Conservation (phyloP, 805 yeast species). For the Saccharomycopsis schoenii region DNA sequence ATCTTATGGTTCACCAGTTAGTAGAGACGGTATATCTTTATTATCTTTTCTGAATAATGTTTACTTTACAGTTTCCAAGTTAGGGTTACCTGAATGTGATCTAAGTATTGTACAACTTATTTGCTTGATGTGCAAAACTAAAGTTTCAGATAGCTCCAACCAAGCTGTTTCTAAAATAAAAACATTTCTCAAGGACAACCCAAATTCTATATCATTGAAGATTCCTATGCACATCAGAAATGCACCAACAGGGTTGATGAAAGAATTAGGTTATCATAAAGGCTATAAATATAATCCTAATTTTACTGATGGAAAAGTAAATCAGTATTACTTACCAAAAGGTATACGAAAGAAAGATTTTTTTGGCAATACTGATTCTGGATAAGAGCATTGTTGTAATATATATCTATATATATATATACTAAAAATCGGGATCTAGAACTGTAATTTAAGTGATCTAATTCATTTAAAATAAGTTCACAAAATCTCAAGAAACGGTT, state of each 20-base stretch:
- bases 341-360: conserved; percentile 34
- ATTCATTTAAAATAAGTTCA: too few relatives aligned
- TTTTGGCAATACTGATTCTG: conserved; percentile 37
- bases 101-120: conserved; percentile 86
- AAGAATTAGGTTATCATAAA: conserved; percentile 74
- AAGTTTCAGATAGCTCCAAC: conserved; percentile 65
- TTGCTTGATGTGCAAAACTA: conserved; percentile 73
- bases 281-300: conserved; percentile 87
- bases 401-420: too few relatives aligned
- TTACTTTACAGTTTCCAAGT: conserved; percentile 76
- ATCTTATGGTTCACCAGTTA: conserved; percentile 77
- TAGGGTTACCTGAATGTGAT: conserved; percentile 95
- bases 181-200: conserved; percentile 20
- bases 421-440: too few relatives aligned
- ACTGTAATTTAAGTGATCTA: too few relatives aligned
- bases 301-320: conserved; percentile 58
- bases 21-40: conserved; percentile 56
- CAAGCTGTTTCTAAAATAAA: conserved; percentile 31
- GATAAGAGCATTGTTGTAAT: background rate
- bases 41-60: conserved; percentile 83
- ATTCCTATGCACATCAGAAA: conserved; percentile 77
- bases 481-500: too few relatives aligned
- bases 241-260: conserved; percentile 91
- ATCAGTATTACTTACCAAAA: conserved; percentile 69
- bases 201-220: conserved; percentile 17